Evolutionary conservation across 805 yeast genomes (phyloP), one percentile per base, ranked within the genome.

Genomic region (Yarrowia sp.): DNA sequence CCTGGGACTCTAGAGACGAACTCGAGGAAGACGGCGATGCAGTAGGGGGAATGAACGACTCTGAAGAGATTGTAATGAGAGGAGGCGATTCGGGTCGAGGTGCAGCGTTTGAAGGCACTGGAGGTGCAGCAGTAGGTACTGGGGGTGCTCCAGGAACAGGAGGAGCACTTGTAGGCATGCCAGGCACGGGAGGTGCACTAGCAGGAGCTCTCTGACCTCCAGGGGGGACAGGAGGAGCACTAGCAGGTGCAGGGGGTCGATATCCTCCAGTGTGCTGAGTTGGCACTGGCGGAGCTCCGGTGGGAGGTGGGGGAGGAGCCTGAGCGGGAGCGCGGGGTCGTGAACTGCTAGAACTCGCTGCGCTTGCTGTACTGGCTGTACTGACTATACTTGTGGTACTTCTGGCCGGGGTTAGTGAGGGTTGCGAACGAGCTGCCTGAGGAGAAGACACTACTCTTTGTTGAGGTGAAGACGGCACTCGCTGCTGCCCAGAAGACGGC

Each of bases 351-450:
- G 61, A 55, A 36, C 46, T 55, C 12, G 53, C 38, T 33, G 39
- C 14, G 17, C 33, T 30, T 3, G 38, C 53, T 47, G 53, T n/a
- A 13, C 58, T 52, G 17, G 34, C 33, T 8, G 42, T 52, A 19
- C 58, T 52, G 14, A 15, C 43, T 19, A 52, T 14, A 5, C 58
- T 52, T 2, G 58, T 14, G 13, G 58, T 3, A 19, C 58, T 52
- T 19, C 58, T 40, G 19, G 58, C 61, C 6, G 61, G 46, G 38
- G 61, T 55, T 39, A 52, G 58, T 38, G 58, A 20, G 14, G 58
- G 43, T 38, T 38, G 58, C 20, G 58, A 38, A 6, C 43, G 33
- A 10, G 58, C 33, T 6, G 58, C 58, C 43, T 52, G 58, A 5
- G 39, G 55, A 5, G 40, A 50, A 9, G 15, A 24, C 30, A 24